Evolutionary conservation across 2,329 filamentous ascomycete species (phyloP).

Genomic region (Penicillium nordicum): DNA sequence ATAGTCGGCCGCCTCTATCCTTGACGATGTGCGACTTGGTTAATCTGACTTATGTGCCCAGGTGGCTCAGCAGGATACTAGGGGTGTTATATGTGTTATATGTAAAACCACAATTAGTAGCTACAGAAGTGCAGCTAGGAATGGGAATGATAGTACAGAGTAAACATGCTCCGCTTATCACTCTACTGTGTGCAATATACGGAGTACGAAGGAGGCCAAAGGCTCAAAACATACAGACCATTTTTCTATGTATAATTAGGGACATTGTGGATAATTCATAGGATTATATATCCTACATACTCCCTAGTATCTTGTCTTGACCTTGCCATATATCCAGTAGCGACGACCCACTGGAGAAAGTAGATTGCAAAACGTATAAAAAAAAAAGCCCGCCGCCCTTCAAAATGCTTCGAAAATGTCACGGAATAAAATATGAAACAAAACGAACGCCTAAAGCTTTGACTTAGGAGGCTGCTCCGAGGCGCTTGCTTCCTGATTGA

Average conservation of each 20-base stretch:
- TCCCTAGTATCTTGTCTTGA: neutral
- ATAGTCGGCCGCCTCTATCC: neutral
- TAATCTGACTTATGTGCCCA: neutral
- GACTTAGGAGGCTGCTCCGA: conserved; percentile 47
- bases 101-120: too few species aligned
- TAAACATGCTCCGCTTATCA: neutral
- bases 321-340: neutral
- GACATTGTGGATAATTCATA: neutral
- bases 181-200: neutral
- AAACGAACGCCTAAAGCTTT: conserved; percentile 41
- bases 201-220: neutral
- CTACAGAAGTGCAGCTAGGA: neutral
- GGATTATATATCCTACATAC: neutral
- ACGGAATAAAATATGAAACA: neutral
- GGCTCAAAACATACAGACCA: neutral
- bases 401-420: neutral
- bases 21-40: neutral
- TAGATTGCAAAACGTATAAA: neutral
- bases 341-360: neutral
- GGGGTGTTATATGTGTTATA: neutral
- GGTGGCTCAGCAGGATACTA: neutral
- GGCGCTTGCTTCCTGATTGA: conserved; percentile 85
- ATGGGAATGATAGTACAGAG: neutral
- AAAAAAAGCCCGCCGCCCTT: neutral
- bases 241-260: neutral